Evolutionary conservation across 2,329 filamentous ascomycete genomes (phyloP).

Genomic region (Aspergillus novofumigatus): DNA sequence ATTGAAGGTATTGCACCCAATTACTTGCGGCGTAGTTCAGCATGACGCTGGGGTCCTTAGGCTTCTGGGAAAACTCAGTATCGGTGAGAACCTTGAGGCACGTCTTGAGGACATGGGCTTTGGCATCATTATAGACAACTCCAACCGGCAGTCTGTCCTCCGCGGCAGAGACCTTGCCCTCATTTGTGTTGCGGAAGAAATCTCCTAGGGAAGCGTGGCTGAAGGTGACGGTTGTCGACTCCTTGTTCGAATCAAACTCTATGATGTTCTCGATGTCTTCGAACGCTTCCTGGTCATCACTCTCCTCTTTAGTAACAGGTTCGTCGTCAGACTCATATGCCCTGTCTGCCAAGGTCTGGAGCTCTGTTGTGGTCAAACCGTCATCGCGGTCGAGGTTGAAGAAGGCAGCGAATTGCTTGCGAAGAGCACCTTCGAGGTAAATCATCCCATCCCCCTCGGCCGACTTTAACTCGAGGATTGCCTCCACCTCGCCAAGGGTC

Average conservation of each 20-base stretch:
- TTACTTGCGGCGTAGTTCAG: background rate
- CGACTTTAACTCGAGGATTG: constrained; percentile 42
- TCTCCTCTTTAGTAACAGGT: background rate
- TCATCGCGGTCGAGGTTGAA: constrained; percentile 46
- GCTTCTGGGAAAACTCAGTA: constrained; percentile 1
- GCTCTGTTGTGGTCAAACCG: constrained; percentile 21
- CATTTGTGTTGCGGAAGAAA: constrained; percentile 13
- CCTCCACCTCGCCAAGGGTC: constrained; percentile 44
- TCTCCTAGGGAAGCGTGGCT: constrained; percentile 23
- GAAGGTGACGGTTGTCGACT: constrained; percentile 17
- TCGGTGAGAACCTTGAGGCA: background rate
- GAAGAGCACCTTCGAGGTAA: constrained; percentile 39
- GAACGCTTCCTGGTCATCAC: constrained; percentile 3
- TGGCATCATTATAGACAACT: constrained; percentile 13
- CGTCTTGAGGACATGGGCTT: constrained; percentile 3
- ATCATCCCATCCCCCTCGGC: constrained; percentile 33
- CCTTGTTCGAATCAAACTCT: constrained; percentile 16
- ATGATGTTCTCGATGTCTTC: constrained; percentile 8
- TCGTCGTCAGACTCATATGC: constrained; percentile 11
- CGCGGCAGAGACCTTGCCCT: constrained; percentile 14
- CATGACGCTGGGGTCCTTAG: background rate
- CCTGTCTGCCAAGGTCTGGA: constrained; percentile 6
- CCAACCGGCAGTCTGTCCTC: constrained; percentile 11
- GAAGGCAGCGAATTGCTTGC: constrained; percentile 46
- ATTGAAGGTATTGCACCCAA: constrained; percentile 2